phyloP scores from a whole-genome alignment of 2,329 filamentous ascomycete genomes.

The Aspergillus piperis region DNA sequence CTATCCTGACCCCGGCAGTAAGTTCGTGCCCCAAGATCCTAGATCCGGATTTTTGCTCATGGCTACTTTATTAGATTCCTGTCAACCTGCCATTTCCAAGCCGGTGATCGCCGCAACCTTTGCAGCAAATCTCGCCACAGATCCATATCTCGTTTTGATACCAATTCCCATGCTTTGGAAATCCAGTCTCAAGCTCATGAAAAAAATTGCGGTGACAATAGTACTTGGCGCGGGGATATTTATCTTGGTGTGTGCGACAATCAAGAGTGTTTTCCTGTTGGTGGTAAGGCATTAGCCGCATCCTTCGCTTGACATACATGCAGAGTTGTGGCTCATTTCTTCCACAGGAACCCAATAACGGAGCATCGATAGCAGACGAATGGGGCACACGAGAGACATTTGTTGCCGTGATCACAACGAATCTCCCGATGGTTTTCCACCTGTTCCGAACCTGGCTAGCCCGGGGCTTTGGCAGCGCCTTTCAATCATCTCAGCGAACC shows the following conservation, averaged over 20 bases:
- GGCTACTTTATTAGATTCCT: slow-evolving; percentile 36
- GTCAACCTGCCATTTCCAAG: slow-evolving; percentile 51
- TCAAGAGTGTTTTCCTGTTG: slow-evolving; percentile 54
- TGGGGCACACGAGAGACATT: slow-evolving; percentile 46
- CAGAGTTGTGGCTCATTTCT: not conserved
- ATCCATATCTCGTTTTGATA: slow-evolving; percentile 60
- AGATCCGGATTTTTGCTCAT: slow-evolving; percentile 5
- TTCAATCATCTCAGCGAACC: slow-evolving; percentile 42
- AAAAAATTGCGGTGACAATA: slow-evolving; percentile 53
- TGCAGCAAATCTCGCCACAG: slow-evolving; percentile 55
- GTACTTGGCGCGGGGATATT: slow-evolving; percentile 57
- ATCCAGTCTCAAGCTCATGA: slow-evolving; percentile 48
- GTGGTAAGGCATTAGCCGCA: slow-evolving; percentile 26
- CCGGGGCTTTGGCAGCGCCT: slow-evolving; percentile 40
- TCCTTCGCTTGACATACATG: not conserved
- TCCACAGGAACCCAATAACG: slow-evolving; percentile 31
- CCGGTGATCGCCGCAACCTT: slow-evolving; percentile 52
- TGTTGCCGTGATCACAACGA: slow-evolving; percentile 41
- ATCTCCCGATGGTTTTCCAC: slow-evolving; percentile 44
- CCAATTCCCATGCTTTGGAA: slow-evolving; percentile 58
- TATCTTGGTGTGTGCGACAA: slow-evolving; percentile 53
- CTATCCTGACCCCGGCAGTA: slow-evolving; percentile 57
- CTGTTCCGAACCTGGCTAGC: slow-evolving; percentile 44
- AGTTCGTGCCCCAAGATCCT: slow-evolving; percentile 22
- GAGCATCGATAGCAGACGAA: slow-evolving; percentile 35